Conservation (phyloP, 106 monocot species). For the Dendrobium officinale region DNA sequence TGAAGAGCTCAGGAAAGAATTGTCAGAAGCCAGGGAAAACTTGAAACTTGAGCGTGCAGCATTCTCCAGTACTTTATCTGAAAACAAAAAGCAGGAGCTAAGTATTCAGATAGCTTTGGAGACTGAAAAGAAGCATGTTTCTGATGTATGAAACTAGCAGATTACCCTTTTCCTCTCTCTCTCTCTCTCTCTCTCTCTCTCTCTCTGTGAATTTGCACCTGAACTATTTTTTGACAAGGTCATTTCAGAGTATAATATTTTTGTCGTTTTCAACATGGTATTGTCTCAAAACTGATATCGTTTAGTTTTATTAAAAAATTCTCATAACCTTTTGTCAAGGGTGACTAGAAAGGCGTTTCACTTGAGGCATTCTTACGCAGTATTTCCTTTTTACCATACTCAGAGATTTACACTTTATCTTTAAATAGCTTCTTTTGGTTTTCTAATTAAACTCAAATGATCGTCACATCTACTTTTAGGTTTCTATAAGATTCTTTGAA, state of each 20-base stretch:
- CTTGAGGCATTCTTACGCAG: no score
- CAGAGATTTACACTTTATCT: no score
- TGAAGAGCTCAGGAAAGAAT: conserved; percentile 8
- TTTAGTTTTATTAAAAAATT: not conserved
- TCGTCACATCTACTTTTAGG: no score
- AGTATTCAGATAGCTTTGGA: not conserved
- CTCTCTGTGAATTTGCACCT: not conserved
- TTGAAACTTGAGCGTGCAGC: conserved; percentile 1
- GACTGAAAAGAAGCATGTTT: not conserved
- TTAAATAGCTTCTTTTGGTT: no score
- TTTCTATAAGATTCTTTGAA: no score
- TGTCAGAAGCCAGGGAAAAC: conserved; percentile 1
- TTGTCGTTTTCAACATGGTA: not conserved
- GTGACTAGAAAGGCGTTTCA: no score
- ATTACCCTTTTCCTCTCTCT: not conserved
- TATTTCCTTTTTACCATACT: no score
- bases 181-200: not conserved
- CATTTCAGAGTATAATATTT: not conserved
- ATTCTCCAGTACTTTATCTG: not conserved
- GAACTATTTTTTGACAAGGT: not conserved
- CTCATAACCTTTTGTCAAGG: no score
- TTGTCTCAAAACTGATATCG: not conserved
- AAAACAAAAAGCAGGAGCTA: not conserved
- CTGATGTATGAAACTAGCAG: not conserved
- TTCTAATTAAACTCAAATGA: no score